These are phyloP conservation scores for Sequoia sempervirens DNA, from an alignment of 75 land plant genomes.

Conservation along the genomic window DNA sequence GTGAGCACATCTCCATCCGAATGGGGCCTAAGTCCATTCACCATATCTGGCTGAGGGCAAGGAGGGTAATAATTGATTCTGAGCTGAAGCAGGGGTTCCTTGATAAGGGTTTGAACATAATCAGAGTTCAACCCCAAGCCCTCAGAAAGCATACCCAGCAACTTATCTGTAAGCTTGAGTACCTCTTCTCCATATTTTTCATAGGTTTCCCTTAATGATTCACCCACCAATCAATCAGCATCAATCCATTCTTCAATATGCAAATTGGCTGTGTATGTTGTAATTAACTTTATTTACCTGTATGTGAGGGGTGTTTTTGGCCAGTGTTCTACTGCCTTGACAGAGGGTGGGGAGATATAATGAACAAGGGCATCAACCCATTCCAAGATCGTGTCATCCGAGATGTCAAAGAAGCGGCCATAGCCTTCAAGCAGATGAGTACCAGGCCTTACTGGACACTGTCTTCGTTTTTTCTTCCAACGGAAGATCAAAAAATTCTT, in stretches of 20 bases:
- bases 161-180: not conserved
- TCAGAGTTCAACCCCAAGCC: not conserved
- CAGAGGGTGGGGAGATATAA: not conserved
- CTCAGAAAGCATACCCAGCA: not conserved
- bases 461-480: slow-evolving; percentile 1
- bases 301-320: slow-evolving; percentile 1
- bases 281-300: not conserved
- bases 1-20: slow-evolving; percentile 60
- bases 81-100: not conserved
- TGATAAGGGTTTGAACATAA: not conserved
- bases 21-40: slow-evolving; percentile 49
- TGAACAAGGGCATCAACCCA: slow-evolving; percentile 15
- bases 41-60: slow-evolving; percentile 11
- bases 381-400: slow-evolving; percentile 6
- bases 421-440: not conserved
- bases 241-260: not conserved
- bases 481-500: not conserved
- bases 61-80: slow-evolving; percentile 37
- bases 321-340: slow-evolving; percentile 4
- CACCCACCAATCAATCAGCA: not conserved
- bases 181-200: slow-evolving; percentile 1
- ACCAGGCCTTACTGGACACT: slow-evolving; percentile 1
- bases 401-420: not conserved
- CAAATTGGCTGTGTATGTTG: not conserved
- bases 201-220: not conserved